Percentiles rank a stretch among this genome's conserved stretches.
Conservation (phyloP, 2,329 filamentous ascomycete species). For the Aspergillus calidoustus region DNA sequence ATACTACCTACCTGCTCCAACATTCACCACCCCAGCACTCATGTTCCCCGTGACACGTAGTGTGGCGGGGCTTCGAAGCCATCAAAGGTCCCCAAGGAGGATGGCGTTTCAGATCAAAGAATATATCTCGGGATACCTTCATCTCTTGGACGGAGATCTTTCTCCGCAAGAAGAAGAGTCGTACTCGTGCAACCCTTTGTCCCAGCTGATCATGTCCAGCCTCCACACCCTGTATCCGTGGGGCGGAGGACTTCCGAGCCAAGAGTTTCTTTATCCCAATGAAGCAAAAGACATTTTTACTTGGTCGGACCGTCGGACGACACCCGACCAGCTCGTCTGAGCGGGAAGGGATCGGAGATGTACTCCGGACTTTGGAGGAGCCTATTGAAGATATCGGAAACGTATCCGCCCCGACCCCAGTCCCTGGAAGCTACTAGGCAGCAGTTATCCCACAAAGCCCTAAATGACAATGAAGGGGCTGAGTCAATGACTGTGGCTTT, state of each 20-base stretch:
- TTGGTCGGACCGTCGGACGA: background rate
- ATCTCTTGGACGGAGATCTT: background rate
- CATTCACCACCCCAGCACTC: background rate
- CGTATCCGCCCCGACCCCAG: background rate
- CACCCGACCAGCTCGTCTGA: background rate
- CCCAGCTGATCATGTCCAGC: background rate
- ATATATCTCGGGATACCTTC: background rate
- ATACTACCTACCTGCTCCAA: background rate
- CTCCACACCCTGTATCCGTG: background rate
- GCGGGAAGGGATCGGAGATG: background rate
- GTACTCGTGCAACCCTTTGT: background rate
- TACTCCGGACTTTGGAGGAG: background rate
- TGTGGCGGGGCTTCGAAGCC: conserved; percentile 3
- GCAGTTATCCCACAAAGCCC: background rate
- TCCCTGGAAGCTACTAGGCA: background rate
- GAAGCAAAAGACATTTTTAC: background rate
- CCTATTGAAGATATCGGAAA: background rate
- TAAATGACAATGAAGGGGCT: background rate
- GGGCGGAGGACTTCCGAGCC: background rate
- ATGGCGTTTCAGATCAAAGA: background rate
- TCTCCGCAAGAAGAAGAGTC: background rate
- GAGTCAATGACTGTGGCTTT: background rate
- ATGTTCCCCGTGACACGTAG: conserved; percentile 1
- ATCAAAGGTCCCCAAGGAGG: background rate
- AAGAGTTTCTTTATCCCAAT: conserved; percentile 5